Evolutionary conservation across 2,329 filamentous ascomycete genomes (phyloP), one percentile per base, ranked within the genome.

Genomic region (Fusarium setosum): DNA sequence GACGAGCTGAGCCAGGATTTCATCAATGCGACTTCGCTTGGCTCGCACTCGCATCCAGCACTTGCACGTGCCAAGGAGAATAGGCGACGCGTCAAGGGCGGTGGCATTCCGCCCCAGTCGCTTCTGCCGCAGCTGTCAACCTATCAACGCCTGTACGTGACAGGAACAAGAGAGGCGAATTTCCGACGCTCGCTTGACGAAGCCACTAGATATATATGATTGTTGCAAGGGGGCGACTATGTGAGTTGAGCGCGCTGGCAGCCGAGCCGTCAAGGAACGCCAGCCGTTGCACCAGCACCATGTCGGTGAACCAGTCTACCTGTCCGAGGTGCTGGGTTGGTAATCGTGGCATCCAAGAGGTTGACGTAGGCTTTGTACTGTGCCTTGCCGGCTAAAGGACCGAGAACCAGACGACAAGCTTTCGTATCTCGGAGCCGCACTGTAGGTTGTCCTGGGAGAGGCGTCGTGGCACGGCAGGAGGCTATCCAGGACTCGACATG

Each of bases 21-120:
- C n/a, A n/a, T n/a, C n/a, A n/a, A n/a, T 34, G 49, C 49, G 34
- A 44, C 55, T 42, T 67, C 47, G 56, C 51, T 65, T 64, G n/a
- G n/a, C n/a, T n/a, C 61, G 47, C 52, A 52, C 51, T 62, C 52
- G 60, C 47, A 45, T 31, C 26, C 12, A 21, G 18, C 49, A 37
- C 29, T 18, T 21, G 40, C 50, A 24, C 26, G 11, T 6, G 5
- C 26, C 12, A 12, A 29, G 26, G 5, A 29, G 26, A 12, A 13
- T 10, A n/a, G n/a, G 23, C 23, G 23, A 23, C 9, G 47, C 51
- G 35, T 15, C 10, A 31, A 40, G 26, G 20, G 10, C 64, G 64
- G 64, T 59, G 48, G 31, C 18, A 35, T 67, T 67, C 64, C 64
- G 64, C 60, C 24, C 18, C 31, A 10, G 48, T 68, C 64, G 64